Evolutionary conservation across 805 yeast genomes (phyloP), one percentile per base, ranked within the genome.

Genomic region (Ogataea pignaliae): DNA sequence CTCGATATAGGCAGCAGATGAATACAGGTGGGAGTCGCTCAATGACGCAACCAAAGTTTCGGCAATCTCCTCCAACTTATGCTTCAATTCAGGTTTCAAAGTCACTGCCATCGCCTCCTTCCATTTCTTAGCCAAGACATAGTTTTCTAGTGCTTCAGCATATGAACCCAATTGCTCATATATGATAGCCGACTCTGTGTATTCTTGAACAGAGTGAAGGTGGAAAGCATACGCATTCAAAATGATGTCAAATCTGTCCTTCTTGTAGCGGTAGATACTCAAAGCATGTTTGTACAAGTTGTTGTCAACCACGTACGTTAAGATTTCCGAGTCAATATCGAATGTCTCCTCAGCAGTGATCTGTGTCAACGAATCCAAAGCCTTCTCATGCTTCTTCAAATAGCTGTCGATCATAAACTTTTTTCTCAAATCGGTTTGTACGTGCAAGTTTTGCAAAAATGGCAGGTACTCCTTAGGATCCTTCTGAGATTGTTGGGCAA

Each of bases 381-480:
- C 98, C 58, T 77, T 80, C 29, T 73, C 76, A 59, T 73, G 72
- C 37, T 81, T 76, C 56, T 83, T 80, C 61, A 93, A 74, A 59
- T 81, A 72, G 40, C 86, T 84, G 60, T 93, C 98, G 53, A 93
- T 85, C 58, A 80, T 63, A 58, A 87, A 90, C 57, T 77, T 75
- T 52, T 82, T 79, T 47, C 96, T 78, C 43, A 80, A 63, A 6
- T 78, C 82, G 1, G 77, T 68, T 62, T 84, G 86, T 34, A 76
- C 78, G 52, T 87, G 84, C 42, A 93, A 70, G 39, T 81, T 75
- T 57, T 88, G 96, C 52, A 93, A 72, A 64, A 93, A 93, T 41
- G 99, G 97, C 41, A 93, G 69, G 55, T 93, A 93, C 64, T 93
- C 99, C 57, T 90, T 88, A 18, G 99, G 99, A 67, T 93, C 99